Percentiles rank a stretch among this genome's conserved stretches.
Conservation (phyloP, 192 early-diverging fungal species). For the Linnemannia elongata region DNA sequence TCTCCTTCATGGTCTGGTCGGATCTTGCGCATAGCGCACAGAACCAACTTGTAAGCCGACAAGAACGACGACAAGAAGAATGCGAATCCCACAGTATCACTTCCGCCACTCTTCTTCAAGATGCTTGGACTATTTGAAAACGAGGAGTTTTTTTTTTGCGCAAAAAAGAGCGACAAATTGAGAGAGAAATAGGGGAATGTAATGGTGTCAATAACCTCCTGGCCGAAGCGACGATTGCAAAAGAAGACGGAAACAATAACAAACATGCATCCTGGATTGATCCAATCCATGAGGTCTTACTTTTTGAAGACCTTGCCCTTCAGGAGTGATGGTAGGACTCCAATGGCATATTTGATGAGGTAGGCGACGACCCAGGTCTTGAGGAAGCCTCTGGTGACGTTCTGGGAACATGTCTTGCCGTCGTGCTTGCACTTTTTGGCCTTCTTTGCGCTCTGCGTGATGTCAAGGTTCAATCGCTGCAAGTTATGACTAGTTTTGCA, state of each 20-base stretch:
- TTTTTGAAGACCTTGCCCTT: constrained; percentile 68
- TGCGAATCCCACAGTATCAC: constrained; percentile 76
- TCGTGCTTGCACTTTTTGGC: constrained; percentile 67
- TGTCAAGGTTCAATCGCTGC: constrained; percentile 54
- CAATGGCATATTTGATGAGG: constrained; percentile 71
- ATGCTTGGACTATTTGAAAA: constrained; percentile 54
- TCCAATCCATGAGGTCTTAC: constrained; percentile 29
- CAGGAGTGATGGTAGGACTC: constrained; percentile 65
- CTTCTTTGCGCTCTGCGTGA: constrained; percentile 35
- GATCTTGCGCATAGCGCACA: constrained; percentile 70
- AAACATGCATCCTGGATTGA: background rate
- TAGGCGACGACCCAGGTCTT: constrained; percentile 74
- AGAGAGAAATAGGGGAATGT: background rate
- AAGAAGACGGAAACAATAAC: background rate
- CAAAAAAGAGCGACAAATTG: background rate
- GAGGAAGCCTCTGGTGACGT: constrained; percentile 72
- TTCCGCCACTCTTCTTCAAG: constrained; percentile 62
- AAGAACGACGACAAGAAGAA: constrained; percentile 75
- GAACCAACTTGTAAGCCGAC: constrained; percentile 72
- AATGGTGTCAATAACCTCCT: background rate
- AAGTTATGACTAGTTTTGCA: constrained; percentile 57
- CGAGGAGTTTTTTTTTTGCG: background rate
- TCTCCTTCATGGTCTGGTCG: constrained; percentile 60
- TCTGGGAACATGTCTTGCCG: constrained; percentile 74
- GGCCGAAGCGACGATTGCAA: background rate